Conservation (phyloP, 2,329 filamentous ascomycete genomes). For the Nigrospora osmanthi region DNA sequence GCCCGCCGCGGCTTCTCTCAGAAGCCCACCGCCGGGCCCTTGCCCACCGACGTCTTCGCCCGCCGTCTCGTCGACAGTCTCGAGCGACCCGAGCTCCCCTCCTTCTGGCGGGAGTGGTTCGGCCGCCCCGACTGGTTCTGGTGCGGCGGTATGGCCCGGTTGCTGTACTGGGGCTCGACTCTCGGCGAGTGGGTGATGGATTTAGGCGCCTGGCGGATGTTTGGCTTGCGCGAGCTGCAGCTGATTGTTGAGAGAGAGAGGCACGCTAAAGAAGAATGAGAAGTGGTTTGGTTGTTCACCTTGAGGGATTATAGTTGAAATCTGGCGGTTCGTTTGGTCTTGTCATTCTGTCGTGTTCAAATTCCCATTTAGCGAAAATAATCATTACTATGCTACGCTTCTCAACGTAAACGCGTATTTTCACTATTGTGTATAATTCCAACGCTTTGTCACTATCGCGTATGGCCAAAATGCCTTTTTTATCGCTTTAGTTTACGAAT, state of each 20-base stretch:
- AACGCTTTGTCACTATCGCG: no score
- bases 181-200: conserved; percentile 30
- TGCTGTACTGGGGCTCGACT: conserved; percentile 19
- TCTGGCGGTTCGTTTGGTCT: no score
- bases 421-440: no score
- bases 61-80: conserved; percentile 31
- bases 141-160: conserved; percentile 24
- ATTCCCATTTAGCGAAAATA: no score
- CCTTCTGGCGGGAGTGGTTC: conserved; percentile 24
- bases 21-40: conserved; percentile 27
- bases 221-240: conserved; percentile 8
- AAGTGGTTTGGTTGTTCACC: no score
- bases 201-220: conserved; percentile 21
- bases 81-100: conserved; percentile 24
- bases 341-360: no score
- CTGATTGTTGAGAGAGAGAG: background rate
- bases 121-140: conserved; percentile 35
- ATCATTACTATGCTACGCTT: no score
- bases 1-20: conserved; percentile 39
- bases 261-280: no score
- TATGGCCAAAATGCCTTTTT: no score
- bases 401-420: no score
- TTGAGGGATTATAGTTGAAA: no score
- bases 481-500: no score
- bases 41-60: conserved; percentile 36